Evolutionary conservation across 2,329 filamentous ascomycete species (phyloP).

Genomic region (Ascochyta koolunga): DNA sequence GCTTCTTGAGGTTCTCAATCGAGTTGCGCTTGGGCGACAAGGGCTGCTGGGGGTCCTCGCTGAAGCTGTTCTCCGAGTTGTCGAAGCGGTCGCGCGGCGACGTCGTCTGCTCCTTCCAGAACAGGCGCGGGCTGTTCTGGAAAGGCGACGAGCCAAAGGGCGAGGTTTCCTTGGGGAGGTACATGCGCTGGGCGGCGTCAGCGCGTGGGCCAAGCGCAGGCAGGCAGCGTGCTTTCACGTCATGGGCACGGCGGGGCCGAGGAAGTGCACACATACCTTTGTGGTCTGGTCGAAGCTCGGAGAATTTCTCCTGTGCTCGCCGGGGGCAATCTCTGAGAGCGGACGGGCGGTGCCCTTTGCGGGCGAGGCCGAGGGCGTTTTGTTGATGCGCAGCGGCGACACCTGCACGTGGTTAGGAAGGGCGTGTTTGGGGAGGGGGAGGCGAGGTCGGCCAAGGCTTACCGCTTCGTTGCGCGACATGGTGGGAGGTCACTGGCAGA

Average conservation of each 20-base stretch:
- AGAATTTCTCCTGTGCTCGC: constrained; percentile 87
- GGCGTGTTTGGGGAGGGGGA: neutral
- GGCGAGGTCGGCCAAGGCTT: constrained; percentile 32
- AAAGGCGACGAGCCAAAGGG: constrained; percentile 84
- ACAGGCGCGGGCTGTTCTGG: constrained; percentile 77
- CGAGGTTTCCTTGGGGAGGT: constrained; percentile 74
- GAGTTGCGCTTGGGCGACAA: constrained; percentile 81
- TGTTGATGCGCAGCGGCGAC: constrained; percentile 80
- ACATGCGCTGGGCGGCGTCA: constrained; percentile 64
- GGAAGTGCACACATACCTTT: constrained; percentile 65
- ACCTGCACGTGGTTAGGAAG: constrained; percentile 57
- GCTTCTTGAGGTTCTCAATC: constrained; percentile 92
- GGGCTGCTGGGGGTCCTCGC: constrained; percentile 65
- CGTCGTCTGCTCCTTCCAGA: constrained; percentile 80
- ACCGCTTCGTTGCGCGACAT: constrained; percentile 52
- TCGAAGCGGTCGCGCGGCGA: constrained; percentile 70
- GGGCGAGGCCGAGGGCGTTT: constrained; percentile 67
- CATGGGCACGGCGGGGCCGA: neutral
- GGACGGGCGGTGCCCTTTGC: constrained; percentile 67
- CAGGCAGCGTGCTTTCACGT: neutral
- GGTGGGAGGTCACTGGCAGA: constrained; percentile 8
- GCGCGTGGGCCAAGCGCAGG: constrained; percentile 3
- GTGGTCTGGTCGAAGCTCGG: constrained; percentile 81
- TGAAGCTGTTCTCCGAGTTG: constrained; percentile 62
- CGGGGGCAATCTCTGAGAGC: constrained; percentile 86